Base-by-base conservation (phyloP, 495 filamentous ascomycete species). In the Hypoxylon trugodes region DNA sequence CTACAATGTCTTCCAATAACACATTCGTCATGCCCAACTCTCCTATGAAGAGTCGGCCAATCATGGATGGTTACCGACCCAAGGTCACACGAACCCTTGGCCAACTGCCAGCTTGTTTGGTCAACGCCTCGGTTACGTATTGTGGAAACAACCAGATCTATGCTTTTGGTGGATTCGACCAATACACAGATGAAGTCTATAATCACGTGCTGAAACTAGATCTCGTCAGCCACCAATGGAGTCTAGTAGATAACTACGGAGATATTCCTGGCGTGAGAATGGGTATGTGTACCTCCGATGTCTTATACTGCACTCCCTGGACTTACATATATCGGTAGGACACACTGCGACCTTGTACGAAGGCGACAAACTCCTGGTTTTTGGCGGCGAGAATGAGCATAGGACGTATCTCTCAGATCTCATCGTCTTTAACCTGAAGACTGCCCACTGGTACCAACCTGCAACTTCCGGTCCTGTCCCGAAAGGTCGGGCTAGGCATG, bases 121-220 rank as follows among this genome's bases (percentile, higher is more conserved):
- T 98, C 50, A 98, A 97, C 81, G 95, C 95, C 51, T 97, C 96
- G 10, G 93, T 98, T 48, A 98, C 95, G 13, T 97, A 96, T 75
- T 96, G 93, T 70, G 91, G 92, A 40, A 91, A 96, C 74, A 93
- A 97, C 76, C 86, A 90, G 71, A 97, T 98, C 66, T 97, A 97
- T 76, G 95, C 93, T 21, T 98, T 98, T 77, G 95, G 95, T 9
- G 95, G 95, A n/a, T 98, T 98, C 66, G 95, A 98, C 71, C 93
- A 97, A 72, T 98, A 95, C 71, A 98, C 95, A 6, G 95, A 98
- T 74, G 95, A 98, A 82, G 95, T 98, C 21, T 98, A 98, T 80
- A 98, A 98, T 71, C 96, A 98, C 78, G 95, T 98, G 41, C 81
- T 98, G 42, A 88, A 84, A 64, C 77, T 98, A 25, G 91, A 98